These are phyloP conservation scores for Amauroascus niger DNA, from an alignment of 2,329 filamentous ascomycete genomes.

Conservation along the genomic window DNA sequence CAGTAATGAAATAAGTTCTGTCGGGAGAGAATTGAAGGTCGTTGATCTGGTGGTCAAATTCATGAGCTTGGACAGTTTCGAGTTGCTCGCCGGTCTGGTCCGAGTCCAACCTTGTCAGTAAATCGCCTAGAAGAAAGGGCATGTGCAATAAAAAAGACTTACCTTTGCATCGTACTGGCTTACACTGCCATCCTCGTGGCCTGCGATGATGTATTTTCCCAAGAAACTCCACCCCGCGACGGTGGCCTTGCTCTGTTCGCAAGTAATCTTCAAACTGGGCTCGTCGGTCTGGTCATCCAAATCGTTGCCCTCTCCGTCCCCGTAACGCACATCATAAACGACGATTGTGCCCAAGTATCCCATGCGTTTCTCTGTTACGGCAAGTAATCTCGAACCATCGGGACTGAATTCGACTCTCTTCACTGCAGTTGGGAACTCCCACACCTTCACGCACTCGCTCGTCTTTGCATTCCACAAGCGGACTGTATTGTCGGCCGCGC, in stretches of 20 bases:
- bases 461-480: constrained; percentile 93
- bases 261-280: constrained; percentile 75
- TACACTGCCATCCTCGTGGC: constrained; percentile 91
- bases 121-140: neutral
- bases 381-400: constrained; percentile 80
- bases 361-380: constrained; percentile 97
- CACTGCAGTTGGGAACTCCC: constrained; percentile 94
- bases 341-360: constrained; percentile 90
- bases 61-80: constrained; percentile 73
- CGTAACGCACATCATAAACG: constrained; percentile 78
- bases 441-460: constrained; percentile 87
- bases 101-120: constrained; percentile 5
- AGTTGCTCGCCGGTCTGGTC: constrained; percentile 65
- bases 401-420: constrained; percentile 97
- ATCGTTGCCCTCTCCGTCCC: constrained; percentile 48
- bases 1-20: constrained; percentile 95
- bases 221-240: constrained; percentile 95
- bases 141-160: constrained; percentile 20
- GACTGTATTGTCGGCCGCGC: constrained; percentile 96
- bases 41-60: constrained; percentile 70
- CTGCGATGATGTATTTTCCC: constrained; percentile 91
- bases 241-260: constrained; percentile 91
- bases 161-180: constrained; percentile 87
- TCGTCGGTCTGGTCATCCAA: constrained; percentile 72
- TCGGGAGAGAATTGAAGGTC: constrained; percentile 93